Conservation (phyloP, 169 alveolate genomes). For the Plasmodium knowlesi region DNA sequence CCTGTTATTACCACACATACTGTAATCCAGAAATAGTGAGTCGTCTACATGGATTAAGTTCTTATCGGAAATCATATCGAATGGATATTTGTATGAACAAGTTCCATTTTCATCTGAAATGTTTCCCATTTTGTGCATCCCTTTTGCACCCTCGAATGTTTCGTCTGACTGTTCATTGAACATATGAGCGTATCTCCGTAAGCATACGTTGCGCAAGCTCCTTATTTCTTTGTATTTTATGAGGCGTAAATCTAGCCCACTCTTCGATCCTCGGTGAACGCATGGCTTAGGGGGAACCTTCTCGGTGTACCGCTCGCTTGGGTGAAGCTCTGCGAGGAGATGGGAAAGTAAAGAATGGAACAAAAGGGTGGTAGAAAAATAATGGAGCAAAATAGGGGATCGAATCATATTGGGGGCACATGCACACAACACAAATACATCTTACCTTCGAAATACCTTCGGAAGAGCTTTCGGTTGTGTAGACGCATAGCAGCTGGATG, state of each 20-base stretch:
- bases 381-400: background rate
- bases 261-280: no score
- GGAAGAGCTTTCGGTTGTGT: conserved; percentile 45
- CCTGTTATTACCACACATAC: background rate
- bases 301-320: conserved; percentile 47
- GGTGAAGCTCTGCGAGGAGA: conserved; percentile 5
- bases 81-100: background rate
- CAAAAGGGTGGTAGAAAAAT: background rate
- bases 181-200: conserved; percentile 20
- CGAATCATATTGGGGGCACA: background rate
- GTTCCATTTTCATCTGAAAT: background rate
- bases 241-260: background rate
- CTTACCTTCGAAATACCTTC: conserved; percentile 28
- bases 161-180: background rate
- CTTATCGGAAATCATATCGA: conserved; percentile 22
- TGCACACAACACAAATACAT: background rate
- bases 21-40: conserved; percentile 1
- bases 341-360: background rate
- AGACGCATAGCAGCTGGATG: conserved; percentile 71
- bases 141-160: background rate
- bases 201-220: conserved; percentile 6
- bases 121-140: background rate
- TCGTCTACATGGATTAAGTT: conserved; percentile 36
- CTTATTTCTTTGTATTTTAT: conserved; percentile 32
- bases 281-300: background rate